Base-by-base conservation (phyloP, 768 basidiomycete genomes). In the Lentinula boryana region DNA sequence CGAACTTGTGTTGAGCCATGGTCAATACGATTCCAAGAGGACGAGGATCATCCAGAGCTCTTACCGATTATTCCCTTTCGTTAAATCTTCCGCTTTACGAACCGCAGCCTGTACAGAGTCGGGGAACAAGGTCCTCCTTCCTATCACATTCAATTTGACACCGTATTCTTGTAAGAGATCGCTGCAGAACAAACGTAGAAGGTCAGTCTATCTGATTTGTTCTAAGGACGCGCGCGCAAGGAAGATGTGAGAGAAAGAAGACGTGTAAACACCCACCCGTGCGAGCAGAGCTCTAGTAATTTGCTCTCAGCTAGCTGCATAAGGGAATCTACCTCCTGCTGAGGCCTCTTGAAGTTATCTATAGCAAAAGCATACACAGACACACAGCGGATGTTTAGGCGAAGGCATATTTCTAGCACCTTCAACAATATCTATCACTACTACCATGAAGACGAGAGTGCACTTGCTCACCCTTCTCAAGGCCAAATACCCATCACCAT, bases 331-430 rank as follows among this genome's bases (percentile, higher is more conserved):
- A 99, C 93, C 71, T 99, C 97, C 4, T 88, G 87, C 58, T 83
- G 77, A 0, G 89, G 81, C 21, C 97, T 83, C 63, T 91, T 91
- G 76, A 98, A 98, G 75, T 98, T 99, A 67, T 98, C 96, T 62
- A 98, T 94, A 1, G 95, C 84, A 73, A 99, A 99, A n/a, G 94
- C 93, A 67, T 96, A 99, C n/a, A 89, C 91, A 2, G 93, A 88
- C 27, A 98, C 94, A 62, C 89, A 93, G 62, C 77, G 80, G 52
- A 99, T 80, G 12, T 85, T 76, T n/a, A 99, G 80, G 1, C 81
- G 77, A 21, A 96, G 75, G 67, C 95, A 95, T 32, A 95, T 79
- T 70, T 95, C 92, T 16, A 98, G 76, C 59, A 93, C 80, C 95
- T 98, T 64, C 12, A 46, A 16, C 23, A 31, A 21, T 4, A 7